Evolutionary conservation across 495 filamentous ascomycete species (phyloP).

Genomic region (Penicillium atrosanguineum): DNA sequence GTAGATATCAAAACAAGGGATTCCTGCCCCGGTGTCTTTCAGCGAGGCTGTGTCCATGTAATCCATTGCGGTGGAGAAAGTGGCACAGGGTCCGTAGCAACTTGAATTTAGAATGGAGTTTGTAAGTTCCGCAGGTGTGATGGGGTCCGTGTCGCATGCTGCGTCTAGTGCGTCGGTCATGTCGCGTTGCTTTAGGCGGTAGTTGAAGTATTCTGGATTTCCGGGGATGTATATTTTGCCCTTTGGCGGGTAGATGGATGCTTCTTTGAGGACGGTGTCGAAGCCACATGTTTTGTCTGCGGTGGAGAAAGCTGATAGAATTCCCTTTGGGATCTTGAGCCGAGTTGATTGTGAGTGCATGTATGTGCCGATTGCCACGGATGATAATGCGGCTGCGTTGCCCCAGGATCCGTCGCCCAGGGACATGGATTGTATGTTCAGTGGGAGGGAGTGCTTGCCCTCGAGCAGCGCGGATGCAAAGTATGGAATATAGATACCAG

Average conservation of each 20-base stretch:
- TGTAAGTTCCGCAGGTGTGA: conserved; percentile 22
- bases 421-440: conserved; percentile 36
- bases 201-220: conserved; percentile 35
- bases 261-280: conserved; percentile 25
- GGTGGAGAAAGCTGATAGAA: conserved; percentile 26
- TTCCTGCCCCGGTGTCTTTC: conserved; percentile 8
- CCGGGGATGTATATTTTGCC: conserved; percentile 34
- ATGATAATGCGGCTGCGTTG: conserved; percentile 33
- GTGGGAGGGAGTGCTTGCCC: conserved; percentile 22
- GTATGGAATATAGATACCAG: conserved; percentile 43
- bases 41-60: conserved; percentile 22
- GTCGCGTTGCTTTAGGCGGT: conserved; percentile 19
- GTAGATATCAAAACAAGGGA: conserved; percentile 34
- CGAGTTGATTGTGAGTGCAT: conserved; percentile 20
- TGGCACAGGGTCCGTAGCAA: conserved; percentile 41
- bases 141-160: conserved; percentile 25
- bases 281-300: conserved; percentile 37
- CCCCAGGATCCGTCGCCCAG: conserved; percentile 37
- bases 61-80: conserved; percentile 34
- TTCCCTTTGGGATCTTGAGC: conserved; percentile 26
- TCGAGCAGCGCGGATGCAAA: conserved; percentile 35
- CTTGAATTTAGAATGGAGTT: conserved; percentile 33
- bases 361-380: conserved; percentile 26
- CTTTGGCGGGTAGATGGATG: conserved; percentile 30
- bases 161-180: conserved; percentile 9